A percentile compares a stretch with the other conserved stretches of the same genome.
Conservation (phyloP, 192 early-diverging fungal genomes). For the Coemansia sp. region DNA sequence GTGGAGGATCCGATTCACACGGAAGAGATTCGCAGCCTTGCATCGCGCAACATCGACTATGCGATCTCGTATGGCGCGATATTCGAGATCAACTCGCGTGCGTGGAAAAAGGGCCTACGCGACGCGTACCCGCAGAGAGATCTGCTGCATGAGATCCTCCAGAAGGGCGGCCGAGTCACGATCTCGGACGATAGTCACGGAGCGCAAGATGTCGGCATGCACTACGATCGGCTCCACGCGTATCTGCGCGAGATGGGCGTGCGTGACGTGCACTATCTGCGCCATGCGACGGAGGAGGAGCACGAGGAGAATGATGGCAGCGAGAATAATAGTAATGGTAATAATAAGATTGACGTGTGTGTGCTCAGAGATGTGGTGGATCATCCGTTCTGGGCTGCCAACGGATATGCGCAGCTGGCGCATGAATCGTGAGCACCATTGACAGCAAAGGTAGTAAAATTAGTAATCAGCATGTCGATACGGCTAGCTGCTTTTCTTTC, state of each 20-base stretch:
- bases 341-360: slow-evolving; percentile 8
- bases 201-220: slow-evolving; percentile 79
- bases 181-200: slow-evolving; percentile 95
- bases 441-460: neutral
- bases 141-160: slow-evolving; percentile 70
- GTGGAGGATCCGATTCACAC: slow-evolving; percentile 36
- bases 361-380: slow-evolving; percentile 25
- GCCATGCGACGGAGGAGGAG: neutral
- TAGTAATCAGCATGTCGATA: no score
- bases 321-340: neutral
- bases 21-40: slow-evolving; percentile 54
- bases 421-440: neutral
- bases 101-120: slow-evolving; percentile 84
- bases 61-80: slow-evolving; percentile 79
- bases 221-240: slow-evolving; percentile 70
- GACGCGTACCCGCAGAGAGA: slow-evolving; percentile 88
- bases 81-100: slow-evolving; percentile 92
- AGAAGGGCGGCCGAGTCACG: slow-evolving; percentile 71
- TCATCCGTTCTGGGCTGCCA: slow-evolving; percentile 41
- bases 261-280: slow-evolving; percentile 55
- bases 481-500: no score
- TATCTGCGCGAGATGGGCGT: slow-evolving; percentile 75
- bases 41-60: slow-evolving; percentile 77
- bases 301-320: neutral
- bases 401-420: slow-evolving; percentile 10